A percentile compares a stretch with the other conserved stretches of the same genome.
Conservation (phyloP, 2,329 filamentous ascomycete genomes). For the Penicillium sp. region DNA sequence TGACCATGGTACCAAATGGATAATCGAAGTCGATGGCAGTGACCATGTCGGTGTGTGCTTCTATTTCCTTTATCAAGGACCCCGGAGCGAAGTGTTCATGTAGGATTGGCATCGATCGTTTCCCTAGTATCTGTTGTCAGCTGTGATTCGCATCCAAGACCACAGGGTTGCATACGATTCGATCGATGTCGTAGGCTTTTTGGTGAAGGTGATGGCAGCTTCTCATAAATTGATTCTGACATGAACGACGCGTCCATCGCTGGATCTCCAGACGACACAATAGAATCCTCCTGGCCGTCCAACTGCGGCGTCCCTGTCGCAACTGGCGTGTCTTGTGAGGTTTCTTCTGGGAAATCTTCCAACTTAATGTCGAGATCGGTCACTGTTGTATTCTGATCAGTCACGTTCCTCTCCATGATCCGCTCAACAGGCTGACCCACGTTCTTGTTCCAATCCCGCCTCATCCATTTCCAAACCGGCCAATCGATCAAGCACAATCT, state of each 20-base stretch:
- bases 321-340: constrained; percentile 30
- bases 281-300: constrained; percentile 46
- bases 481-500: constrained; percentile 83
- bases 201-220: constrained; percentile 69
- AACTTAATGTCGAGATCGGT: constrained; percentile 61
- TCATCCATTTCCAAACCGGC: constrained; percentile 89
- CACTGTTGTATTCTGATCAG: constrained; percentile 38
- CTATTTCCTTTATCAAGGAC: constrained; percentile 80
- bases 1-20: constrained; percentile 95
- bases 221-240: constrained; percentile 97
- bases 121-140: constrained; percentile 52
- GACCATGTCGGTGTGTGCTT: constrained; percentile 82
- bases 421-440: constrained; percentile 50
- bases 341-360: constrained; percentile 58
- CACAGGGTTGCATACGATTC: constrained; percentile 34
- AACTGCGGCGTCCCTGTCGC: constrained; percentile 36
- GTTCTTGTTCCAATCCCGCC: constrained; percentile 81
- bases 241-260: constrained; percentile 69
- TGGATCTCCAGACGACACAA: constrained; percentile 54
- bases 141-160: background rate
- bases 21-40: constrained; percentile 93
- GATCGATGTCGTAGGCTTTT: constrained; percentile 52
- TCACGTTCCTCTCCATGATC: background rate
- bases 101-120: constrained; percentile 82
- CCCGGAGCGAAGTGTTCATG: constrained; percentile 95